Base-by-base conservation (phyloP, 1,139 yeast species). In the Yamadazyma spencermartinsiae region DNA sequence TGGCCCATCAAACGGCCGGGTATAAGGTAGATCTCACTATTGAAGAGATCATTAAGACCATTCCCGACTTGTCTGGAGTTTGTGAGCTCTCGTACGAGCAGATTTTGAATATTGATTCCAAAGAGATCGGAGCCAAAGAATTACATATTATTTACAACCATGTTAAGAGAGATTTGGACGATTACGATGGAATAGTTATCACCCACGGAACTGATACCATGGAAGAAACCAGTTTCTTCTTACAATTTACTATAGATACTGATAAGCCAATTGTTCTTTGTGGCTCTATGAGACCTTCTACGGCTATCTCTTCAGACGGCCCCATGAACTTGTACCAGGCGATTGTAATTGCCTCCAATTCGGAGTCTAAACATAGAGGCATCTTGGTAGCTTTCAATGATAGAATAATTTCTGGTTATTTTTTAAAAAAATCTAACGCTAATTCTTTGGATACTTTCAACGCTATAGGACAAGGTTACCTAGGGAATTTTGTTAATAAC, bases 181-280 rank as follows among this genome's bases (percentile, higher is more conserved):
- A 74, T 3, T 76, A 75, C 42, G 76, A 73, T 49, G 79, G 77
- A n/a, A 58, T 73, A 6, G 87, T 82, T 20, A 76, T 82, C 30
- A 82, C 87, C 1, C 88, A 82, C 54, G 88, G 88, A 11, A 82
- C 88, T 2, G 88, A 82, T 52, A 80, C 87, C 2, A 66, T 81
- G 63, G 83, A 83, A 42, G 88, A 82, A 55, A 81, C 88, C 4
- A 80, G 86, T 1, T 82, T 81, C 50, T 82, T 82, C 55, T 61
- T 82, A 32, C 86, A 81, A 48, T 63, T 76, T 42, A 77, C 86
- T 3, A 61, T 81, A 26, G 71, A 75, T 41, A 68, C 80, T 26
- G 66, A 67, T 35, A 76, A 79, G 41, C 86, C 86, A 2, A 74
- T 82, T 36, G 86, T 81, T 4, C 61, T 82, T 56, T 81, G 86